Conservation (phyloP, 2,329 filamentous ascomycete genomes). For the Aspergillus sp. region DNA sequence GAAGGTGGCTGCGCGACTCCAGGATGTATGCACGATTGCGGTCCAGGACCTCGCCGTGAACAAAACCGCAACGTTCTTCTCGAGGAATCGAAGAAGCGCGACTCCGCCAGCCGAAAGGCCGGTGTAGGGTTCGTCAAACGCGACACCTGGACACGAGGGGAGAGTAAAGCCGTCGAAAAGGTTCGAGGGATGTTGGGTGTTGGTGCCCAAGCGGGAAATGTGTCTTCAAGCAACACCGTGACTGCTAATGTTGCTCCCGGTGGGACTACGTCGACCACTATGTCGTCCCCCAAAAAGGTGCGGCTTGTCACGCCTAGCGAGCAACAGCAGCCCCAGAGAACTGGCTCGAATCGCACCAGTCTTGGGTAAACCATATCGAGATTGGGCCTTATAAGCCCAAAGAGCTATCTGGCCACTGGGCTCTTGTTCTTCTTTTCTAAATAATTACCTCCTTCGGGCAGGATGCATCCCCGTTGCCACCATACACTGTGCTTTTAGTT, state of each 20-base stretch:
- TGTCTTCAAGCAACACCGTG: constrained; percentile 27
- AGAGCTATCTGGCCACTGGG: background rate
- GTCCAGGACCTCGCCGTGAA: constrained; percentile 53
- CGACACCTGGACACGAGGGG: constrained; percentile 49
- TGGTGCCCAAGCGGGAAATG: constrained; percentile 31
- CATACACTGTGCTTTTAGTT: background rate
- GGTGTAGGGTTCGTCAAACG: constrained; percentile 46
- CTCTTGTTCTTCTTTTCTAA: background rate
- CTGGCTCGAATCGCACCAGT: constrained; percentile 27
- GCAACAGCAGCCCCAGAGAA: constrained; percentile 36
- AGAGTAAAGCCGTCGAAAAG: constrained; percentile 53
- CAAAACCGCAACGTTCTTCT: constrained; percentile 40
- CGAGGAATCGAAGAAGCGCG: constrained; percentile 39
- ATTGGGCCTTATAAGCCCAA: background rate
- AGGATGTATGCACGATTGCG: constrained; percentile 65
- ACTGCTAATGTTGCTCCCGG: constrained; percentile 27
- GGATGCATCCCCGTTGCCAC: background rate
- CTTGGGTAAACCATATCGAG: constrained; percentile 16
- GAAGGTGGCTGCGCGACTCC: constrained; percentile 62
- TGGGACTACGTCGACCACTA: constrained; percentile 36
- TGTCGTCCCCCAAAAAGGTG: constrained; percentile 52
- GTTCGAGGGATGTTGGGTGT: constrained; percentile 49
- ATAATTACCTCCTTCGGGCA: background rate
- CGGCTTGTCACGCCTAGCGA: constrained; percentile 50
- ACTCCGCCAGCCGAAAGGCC: constrained; percentile 37